Evolutionary conservation across 163 green algal genomes (phyloP).

Genomic region (Prototheca wickerhamii): DNA sequence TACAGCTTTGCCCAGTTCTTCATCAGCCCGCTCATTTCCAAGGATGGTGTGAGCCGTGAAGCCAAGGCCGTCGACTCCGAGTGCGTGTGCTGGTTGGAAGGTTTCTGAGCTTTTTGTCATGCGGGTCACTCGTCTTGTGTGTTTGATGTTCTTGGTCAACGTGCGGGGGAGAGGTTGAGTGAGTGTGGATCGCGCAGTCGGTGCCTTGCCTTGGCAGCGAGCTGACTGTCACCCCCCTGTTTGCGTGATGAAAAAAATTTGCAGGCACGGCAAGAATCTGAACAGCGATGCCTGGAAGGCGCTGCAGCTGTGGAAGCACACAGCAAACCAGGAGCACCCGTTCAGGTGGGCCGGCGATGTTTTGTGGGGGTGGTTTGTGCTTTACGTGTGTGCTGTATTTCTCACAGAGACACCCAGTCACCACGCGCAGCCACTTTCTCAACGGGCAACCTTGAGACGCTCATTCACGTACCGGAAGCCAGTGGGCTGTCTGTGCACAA

Average conservation of each 20-base stretch:
- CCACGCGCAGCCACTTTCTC: constrained; percentile 35
- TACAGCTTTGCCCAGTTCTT: constrained; percentile 89
- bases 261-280: constrained; percentile 40
- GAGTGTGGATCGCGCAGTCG: too few relatives aligned
- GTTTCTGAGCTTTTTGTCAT: too few relatives aligned
- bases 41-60: constrained; percentile 73
- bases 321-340: constrained; percentile 46
- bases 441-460: constrained; percentile 70
- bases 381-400: too few relatives aligned
- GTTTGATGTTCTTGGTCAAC: too few relatives aligned
- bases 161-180: too few relatives aligned
- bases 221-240: too few relatives aligned
- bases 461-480: constrained; percentile 44
- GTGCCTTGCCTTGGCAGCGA: too few relatives aligned
- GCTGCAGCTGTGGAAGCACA: constrained; percentile 75
- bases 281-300: constrained; percentile 74
- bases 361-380: constrained; percentile 18
- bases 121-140: too few relatives aligned
- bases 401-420: background rate
- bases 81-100: constrained; percentile 37
- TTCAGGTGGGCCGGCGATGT: constrained; percentile 16
- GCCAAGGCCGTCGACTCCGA: constrained; percentile 80
- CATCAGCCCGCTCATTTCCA: constrained; percentile 72
- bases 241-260: too few relatives aligned
- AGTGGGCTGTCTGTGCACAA: too few relatives aligned